Conservation (phyloP, 2,329 filamentous ascomycete species). For the Ophiostoma piceae region DNA sequence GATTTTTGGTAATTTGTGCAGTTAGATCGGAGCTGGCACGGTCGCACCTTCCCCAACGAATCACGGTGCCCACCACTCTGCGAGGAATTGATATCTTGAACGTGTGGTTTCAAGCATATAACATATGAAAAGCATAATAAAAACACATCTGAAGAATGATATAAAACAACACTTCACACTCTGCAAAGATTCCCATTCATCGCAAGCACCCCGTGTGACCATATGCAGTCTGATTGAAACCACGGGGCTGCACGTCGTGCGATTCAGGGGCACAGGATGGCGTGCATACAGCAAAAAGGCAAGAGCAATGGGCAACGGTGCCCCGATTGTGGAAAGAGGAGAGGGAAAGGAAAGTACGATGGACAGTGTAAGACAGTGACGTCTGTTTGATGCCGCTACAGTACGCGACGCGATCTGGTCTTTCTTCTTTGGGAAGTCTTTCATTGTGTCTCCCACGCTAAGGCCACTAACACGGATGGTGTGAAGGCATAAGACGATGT, state of each 20-base stretch:
- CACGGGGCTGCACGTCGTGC: neutral
- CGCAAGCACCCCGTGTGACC: neutral
- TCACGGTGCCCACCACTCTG: neutral
- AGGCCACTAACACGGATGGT: constrained; percentile 17
- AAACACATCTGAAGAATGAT: neutral
- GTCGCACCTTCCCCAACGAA: constrained; percentile 7
- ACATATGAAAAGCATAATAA: no score
- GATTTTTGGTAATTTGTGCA: neutral
- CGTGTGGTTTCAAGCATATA: neutral
- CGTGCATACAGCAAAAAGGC: constrained; percentile 16
- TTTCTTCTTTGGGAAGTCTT: constrained; percentile 2
- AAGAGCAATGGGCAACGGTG: neutral
- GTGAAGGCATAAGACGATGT: constrained; percentile 11
- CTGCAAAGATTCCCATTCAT: no score
- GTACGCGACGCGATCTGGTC: neutral
- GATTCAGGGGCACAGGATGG: constrained; percentile 14
- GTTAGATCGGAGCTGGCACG: neutral
- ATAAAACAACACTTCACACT: no score
- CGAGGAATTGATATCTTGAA: neutral
- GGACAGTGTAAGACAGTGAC: neutral
- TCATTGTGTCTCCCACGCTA: constrained; percentile 14
- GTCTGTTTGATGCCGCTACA: neutral
- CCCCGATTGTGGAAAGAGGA: constrained; percentile 8
- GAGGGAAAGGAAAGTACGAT: neutral
- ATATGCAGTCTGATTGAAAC: constrained; percentile 10